Base-by-base conservation (phyloP, 1,139 yeast species). In the Kurtzmaniella natalensis region DNA sequence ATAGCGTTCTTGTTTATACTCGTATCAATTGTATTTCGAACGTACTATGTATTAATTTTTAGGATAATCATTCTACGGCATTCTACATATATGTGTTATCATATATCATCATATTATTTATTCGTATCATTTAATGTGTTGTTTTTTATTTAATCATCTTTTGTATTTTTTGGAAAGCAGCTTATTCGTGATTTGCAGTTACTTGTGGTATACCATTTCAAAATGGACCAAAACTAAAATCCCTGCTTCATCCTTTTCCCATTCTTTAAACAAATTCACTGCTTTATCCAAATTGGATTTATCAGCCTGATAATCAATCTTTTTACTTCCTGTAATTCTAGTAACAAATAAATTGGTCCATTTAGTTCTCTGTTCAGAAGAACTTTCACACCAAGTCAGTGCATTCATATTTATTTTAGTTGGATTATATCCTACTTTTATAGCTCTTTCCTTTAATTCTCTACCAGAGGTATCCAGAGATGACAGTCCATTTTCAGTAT, bases 381-480 rank as follows among this genome's bases (percentile, higher is more conserved):
- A 14, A 18, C 29, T 26, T 9, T 17, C 20, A n/a, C 13, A 26
- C 29, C 29, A 26, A 5, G 15, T 18, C 29, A 26, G 29, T 4
- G 18, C 29, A 26, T 7, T 26, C 19, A 16, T 26, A 7, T 17
- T 8, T 9, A 26, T 14, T 26, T 11, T 23, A 7, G 11, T 23
- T 8, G 8, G 16, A 11, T 23, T 34, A 35, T 46, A 52, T 1
- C 57, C 58, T 3, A 55, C 55, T n/a, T 38, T 34, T 5, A 53
- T 21, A 8, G 53, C 55, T 21, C 43, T 39, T 5, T 30, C 37
- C 22, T 42, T 38, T 26, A 51, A 41, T 15, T 40, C 32, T 30
- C 55, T 42, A 8, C 57, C 50, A 49, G 10, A 26, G 23, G 1
- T 36, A 32, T 32, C 39, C 46, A 10, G 55, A 45, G 17, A 50